Evolutionary conservation across 1,284 basidiomycete genomes (phyloP).

Genomic region (Naganishia sp.): DNA sequence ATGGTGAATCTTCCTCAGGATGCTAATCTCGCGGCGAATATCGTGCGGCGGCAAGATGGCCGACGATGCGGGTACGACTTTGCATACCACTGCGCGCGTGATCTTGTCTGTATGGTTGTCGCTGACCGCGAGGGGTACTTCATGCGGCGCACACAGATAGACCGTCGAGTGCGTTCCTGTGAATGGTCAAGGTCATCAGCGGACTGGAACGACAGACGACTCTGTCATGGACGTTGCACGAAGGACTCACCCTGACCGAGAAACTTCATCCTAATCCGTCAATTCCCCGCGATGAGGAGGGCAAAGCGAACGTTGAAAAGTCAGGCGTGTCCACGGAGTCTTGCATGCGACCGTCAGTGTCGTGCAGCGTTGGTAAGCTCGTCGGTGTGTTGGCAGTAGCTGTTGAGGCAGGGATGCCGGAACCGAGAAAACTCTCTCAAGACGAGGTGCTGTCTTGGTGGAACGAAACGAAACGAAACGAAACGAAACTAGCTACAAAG

Average conservation of each 20-base stretch:
- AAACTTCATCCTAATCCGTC: slow-evolving; percentile 25
- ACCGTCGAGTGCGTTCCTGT: slow-evolving; percentile 21
- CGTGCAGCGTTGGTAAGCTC: no score
- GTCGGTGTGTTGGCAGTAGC: no score
- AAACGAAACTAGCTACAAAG: no score
- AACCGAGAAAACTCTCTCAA: no score
- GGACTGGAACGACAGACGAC: not conserved
- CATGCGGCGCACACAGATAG: slow-evolving; percentile 10
- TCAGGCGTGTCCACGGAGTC: not conserved
- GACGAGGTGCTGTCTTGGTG: no score
- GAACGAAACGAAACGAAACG: no score
- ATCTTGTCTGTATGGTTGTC: not conserved
- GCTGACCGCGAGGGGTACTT: not conserved
- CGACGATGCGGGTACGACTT: slow-evolving; percentile 11
- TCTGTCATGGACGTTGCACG: not conserved
- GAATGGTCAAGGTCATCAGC: not conserved
- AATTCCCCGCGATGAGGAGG: slow-evolving; percentile 13
- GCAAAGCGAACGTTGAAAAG: not conserved
- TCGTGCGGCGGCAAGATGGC: slow-evolving; percentile 30
- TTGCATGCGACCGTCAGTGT: slow-evolving; percentile 7
- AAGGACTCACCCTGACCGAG: slow-evolving; percentile 18
- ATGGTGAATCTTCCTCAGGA: slow-evolving; percentile 27
- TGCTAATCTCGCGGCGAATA: slow-evolving; percentile 26
- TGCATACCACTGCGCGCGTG: slow-evolving; percentile 20
- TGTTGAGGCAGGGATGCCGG: no score